phyloP scores from a whole-genome alignment of 352 stramenopile species.

The Phytophthora ramorum region DNA sequence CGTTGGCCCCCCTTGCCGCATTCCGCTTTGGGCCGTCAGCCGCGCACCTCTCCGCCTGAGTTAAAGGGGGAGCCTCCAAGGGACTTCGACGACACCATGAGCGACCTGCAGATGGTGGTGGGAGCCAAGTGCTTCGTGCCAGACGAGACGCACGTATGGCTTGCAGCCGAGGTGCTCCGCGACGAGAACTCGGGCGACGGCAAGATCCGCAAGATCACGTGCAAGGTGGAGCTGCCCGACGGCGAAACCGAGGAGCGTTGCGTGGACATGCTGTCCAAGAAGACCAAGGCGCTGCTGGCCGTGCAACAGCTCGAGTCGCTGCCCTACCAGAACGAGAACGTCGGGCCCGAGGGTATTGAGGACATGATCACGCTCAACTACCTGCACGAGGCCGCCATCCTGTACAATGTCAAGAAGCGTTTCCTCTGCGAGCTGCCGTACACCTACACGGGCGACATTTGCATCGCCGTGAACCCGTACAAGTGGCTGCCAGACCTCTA shows the following conservation, averaged over 20 bases:
- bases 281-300: constrained; percentile 74
- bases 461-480: constrained; percentile 98
- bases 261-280: constrained; percentile 76
- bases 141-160: constrained; percentile 87
- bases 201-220: constrained; percentile 71
- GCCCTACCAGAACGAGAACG: constrained; percentile 86
- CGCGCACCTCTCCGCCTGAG: constrained; percentile 15
- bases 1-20: constrained; percentile 17
- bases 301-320: constrained; percentile 80
- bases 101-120: constrained; percentile 64
- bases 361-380: constrained; percentile 92
- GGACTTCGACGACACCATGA: constrained; percentile 35
- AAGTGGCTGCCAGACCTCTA: constrained; percentile 91
- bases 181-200: constrained; percentile 69
- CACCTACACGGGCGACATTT: constrained; percentile 97
- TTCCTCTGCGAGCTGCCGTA: constrained; percentile 92
- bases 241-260: constrained; percentile 62
- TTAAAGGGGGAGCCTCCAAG: constrained; percentile 11
- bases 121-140: constrained; percentile 89
- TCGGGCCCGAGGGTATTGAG: constrained; percentile 72
- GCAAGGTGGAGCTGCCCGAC: constrained; percentile 64
- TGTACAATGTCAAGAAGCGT: constrained; percentile 90
- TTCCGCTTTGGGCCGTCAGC: constrained; percentile 27
- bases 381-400: constrained; percentile 90
- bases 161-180: constrained; percentile 75